Percentiles rank a stretch among this genome's conserved stretches.
Evolutionary conservation across 2,329 filamentous ascomycete genomes (phyloP).

Genomic region (Ascochyta clinopodiicola): DNA sequence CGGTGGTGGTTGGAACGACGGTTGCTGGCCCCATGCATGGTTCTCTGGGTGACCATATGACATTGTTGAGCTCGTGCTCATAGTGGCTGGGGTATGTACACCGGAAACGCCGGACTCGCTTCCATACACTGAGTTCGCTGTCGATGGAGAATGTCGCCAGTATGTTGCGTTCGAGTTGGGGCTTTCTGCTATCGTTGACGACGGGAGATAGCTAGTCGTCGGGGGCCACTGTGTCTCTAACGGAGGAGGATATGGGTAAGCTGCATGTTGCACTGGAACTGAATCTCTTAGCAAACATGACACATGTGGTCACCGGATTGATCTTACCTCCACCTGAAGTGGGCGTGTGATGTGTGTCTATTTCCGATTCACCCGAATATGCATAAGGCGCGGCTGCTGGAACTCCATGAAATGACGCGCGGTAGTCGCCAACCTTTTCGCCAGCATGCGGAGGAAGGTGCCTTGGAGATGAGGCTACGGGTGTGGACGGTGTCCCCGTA

Average conservation of each 20-base stretch:
- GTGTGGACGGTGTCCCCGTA: slow-evolving; percentile 52
- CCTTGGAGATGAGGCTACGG: slow-evolving; percentile 58
- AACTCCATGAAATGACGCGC: slow-evolving; percentile 31
- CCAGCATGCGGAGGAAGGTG: slow-evolving; percentile 32
- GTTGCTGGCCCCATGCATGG: slow-evolving; percentile 38
- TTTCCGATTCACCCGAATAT: slow-evolving; percentile 34
- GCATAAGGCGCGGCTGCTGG: slow-evolving; percentile 30
- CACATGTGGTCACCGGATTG: neutral
- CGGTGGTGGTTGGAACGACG: slow-evolving; percentile 41
- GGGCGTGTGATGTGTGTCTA: slow-evolving; percentile 35
- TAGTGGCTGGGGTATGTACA: slow-evolving; percentile 43
- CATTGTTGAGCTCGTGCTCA: slow-evolving; percentile 47
- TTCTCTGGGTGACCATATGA: slow-evolving; percentile 42
- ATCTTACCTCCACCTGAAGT: slow-evolving; percentile 38
- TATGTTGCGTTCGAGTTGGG: slow-evolving; percentile 41
- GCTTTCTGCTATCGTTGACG: slow-evolving; percentile 44
- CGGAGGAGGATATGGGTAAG: slow-evolving; percentile 43
- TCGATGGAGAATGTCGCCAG: slow-evolving; percentile 46
- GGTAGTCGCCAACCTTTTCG: slow-evolving; percentile 44
- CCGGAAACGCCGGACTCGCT: slow-evolving; percentile 47
- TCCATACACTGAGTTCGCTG: slow-evolving; percentile 44
- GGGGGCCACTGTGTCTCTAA: slow-evolving; percentile 48
- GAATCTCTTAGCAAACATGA: slow-evolving; percentile 21
- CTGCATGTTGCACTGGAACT: slow-evolving; percentile 43
- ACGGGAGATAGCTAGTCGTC: slow-evolving; percentile 40